A percentile compares a stretch with the other conserved stretches of the same genome.
phyloP scores from a whole-genome alignment of 2,329 filamentous ascomycete genomes.

The Arthrobotrys conoides region DNA sequence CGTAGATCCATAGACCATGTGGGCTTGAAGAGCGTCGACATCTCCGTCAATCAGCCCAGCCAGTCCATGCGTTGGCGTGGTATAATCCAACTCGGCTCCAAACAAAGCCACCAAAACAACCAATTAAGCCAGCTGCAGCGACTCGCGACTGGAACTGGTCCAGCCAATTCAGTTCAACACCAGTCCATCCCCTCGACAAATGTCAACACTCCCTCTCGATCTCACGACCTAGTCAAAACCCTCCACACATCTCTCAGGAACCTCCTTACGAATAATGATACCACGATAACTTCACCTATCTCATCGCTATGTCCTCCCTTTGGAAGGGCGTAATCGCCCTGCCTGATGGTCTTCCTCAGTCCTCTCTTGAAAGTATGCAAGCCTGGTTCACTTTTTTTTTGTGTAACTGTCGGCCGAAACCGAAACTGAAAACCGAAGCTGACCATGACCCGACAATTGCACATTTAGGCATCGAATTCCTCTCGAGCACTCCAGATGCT shows the following conservation, averaged over 20 bases:
- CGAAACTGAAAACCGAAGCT: slow-evolving; percentile 12
- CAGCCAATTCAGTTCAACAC: not conserved
- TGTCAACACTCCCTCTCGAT: slow-evolving; percentile 20
- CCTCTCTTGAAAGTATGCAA: slow-evolving; percentile 40
- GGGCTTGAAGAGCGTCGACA: no score
- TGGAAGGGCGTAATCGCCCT: slow-evolving; percentile 48
- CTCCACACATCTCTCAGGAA: slow-evolving; percentile 3
- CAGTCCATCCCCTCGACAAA: not conserved
- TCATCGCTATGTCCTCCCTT: slow-evolving; percentile 35
- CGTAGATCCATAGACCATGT: no score
- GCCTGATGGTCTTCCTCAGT: slow-evolving; percentile 45
- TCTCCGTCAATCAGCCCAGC: no score
- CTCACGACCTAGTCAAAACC: slow-evolving; percentile 5
- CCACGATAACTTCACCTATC: slow-evolving; percentile 27
- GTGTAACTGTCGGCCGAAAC: slow-evolving; percentile 42
- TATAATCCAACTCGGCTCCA: not conserved
- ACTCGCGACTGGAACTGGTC: slow-evolving; percentile 23
- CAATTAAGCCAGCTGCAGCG: slow-evolving; percentile 5
- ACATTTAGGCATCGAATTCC: slow-evolving; percentile 43
- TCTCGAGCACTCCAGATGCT: slow-evolving; percentile 19
- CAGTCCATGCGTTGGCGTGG: slow-evolving; percentile 6
- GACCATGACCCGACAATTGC: not conserved
- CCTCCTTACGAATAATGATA: slow-evolving; percentile 35
- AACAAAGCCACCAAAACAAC: slow-evolving; percentile 7
- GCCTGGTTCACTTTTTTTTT: not conserved